A percentile compares a stretch with the other conserved stretches of the same genome.
Evolutionary conservation across 192 early-diverging fungal species (phyloP).

Genomic region (Rhizoclosmatium globosum): DNA sequence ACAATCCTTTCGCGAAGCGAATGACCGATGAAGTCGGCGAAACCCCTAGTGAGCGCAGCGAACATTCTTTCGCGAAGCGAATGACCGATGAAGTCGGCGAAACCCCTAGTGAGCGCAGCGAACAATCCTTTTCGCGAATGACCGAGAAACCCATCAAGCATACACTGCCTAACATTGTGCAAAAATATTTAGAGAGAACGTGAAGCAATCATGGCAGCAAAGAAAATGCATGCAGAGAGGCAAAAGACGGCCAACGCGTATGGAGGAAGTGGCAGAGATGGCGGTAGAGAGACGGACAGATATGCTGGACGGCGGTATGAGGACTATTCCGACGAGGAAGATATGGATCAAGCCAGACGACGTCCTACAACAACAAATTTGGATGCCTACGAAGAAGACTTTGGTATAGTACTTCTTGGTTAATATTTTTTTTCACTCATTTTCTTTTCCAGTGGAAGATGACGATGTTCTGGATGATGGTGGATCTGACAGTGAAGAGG

Average conservation of each 20-base stretch:
- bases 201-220: conserved; percentile 59
- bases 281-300: conserved; percentile 36
- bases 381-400: conserved; percentile 51
- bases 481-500: conserved; percentile 40
- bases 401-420: conserved; percentile 34
- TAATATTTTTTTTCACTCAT: neutral
- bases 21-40: too few relatives aligned
- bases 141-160: too few relatives aligned
- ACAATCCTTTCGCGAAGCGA: too few relatives aligned
- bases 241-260: conserved; percentile 10
- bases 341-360: conserved; percentile 18
- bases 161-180: too few relatives aligned
- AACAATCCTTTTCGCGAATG: too few relatives aligned
- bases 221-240: conserved; percentile 30
- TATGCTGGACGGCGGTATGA: conserved; percentile 34
- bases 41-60: too few relatives aligned
- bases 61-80: too few relatives aligned
- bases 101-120: too few relatives aligned
- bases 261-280: conserved; percentile 51
- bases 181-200: conserved; percentile 53
- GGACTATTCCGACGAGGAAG: conserved; percentile 49
- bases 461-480: conserved; percentile 42
- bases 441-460: neutral
- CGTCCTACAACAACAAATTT: conserved; percentile 11
- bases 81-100: too few relatives aligned